phyloP scores from a whole-genome alignment of 164 flowering plant species.

The Magnolia changhungtana region DNA sequence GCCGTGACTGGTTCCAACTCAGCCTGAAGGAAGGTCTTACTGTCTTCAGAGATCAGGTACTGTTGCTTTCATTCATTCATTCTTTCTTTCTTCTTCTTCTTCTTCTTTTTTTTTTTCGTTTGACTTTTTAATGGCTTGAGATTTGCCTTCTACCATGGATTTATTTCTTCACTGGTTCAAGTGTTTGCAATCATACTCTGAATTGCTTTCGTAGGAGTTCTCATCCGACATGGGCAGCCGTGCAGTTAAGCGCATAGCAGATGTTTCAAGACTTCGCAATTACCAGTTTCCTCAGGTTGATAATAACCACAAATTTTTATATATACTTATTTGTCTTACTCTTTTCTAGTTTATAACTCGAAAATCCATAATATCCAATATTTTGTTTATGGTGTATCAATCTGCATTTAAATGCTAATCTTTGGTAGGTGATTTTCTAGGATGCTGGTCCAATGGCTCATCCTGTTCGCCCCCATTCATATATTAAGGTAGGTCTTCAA shows the following conservation, averaged over 20 bases:
- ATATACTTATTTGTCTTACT: neutral
- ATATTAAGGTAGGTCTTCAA: slow-evolving; percentile 64
- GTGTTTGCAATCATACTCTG: neutral
- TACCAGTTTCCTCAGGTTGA: slow-evolving; percentile 91
- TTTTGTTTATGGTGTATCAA: neutral
- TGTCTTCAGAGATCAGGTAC: slow-evolving; percentile 96
- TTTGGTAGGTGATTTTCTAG: slow-evolving; percentile 31
- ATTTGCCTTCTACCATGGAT: neutral
- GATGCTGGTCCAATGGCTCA: slow-evolving; percentile 99
- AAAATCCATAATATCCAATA: too few relatives aligned
- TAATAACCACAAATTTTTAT: neutral
- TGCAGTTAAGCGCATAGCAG: slow-evolving; percentile 87
- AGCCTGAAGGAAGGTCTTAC: slow-evolving; percentile 98
- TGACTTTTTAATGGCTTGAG: neutral
- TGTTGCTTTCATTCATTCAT: neutral
- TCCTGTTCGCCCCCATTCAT: slow-evolving; percentile 97
- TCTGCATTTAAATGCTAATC: neutral
- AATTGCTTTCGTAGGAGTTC: slow-evolving; percentile 59
- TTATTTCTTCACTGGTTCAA: neutral
- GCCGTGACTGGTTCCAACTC: slow-evolving; percentile 99
- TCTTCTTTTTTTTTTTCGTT: neutral
- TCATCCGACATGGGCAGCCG: slow-evolving; percentile 99
- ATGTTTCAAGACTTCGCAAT: slow-evolving; percentile 84
- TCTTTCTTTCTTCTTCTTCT: neutral
- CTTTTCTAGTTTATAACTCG: too few relatives aligned